Base-by-base conservation (phyloP, 257 asterid species). In the Solanum medicagineum region DNA sequence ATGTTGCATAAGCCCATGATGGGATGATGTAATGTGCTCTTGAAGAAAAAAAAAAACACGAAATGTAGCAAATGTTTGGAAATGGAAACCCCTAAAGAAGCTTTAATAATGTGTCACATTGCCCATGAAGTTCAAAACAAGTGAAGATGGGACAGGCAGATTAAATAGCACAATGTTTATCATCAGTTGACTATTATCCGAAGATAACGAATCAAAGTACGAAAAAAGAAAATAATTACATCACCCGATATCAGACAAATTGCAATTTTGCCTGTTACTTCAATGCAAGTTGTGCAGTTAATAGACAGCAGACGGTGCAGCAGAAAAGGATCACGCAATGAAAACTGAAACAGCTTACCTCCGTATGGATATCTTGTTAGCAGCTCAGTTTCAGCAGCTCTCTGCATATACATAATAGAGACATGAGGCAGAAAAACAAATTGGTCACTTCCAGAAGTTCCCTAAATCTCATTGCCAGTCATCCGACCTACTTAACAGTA, bases 381-480 rank as follows among this genome's bases (percentile, higher is more conserved):
- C 60, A 96, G 84, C 92, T 96, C 99, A 36, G 97, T 95, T 91
- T 96, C 99, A 86, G 99, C 95, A 84, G 99, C 98, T 87, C 98
- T 91, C 98, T 96, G 94, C 89, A 90, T 68, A 90, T 68, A 80
- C 70, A 87, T 80, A 53, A 87, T 32, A 71, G 80, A 84, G 36
- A 51, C 26, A 77, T 77, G 83, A 77, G 63, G 12, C 24, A 24
- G 62, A 51, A 51, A 62, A 77, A 51, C 63, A 24, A 77, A 77
- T 24, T 49, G 62, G 47, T 26, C 63, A 75, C 44, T 75, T 75
- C 15, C 24, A 75, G 14, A 7, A 49, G 45, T 49, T 4, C 59
- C 15, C 22, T 13, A 24, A 53, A 75, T 75, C 4, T 24, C 14
- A 77, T 51, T 6, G 9, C 62, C 45, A 6, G 13, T 77, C 63